Evolutionary conservation across 2,329 filamentous ascomycete genomes (phyloP), one percentile per base, ranked within the genome.

Genomic region (Xylariaceae sp.): DNA sequence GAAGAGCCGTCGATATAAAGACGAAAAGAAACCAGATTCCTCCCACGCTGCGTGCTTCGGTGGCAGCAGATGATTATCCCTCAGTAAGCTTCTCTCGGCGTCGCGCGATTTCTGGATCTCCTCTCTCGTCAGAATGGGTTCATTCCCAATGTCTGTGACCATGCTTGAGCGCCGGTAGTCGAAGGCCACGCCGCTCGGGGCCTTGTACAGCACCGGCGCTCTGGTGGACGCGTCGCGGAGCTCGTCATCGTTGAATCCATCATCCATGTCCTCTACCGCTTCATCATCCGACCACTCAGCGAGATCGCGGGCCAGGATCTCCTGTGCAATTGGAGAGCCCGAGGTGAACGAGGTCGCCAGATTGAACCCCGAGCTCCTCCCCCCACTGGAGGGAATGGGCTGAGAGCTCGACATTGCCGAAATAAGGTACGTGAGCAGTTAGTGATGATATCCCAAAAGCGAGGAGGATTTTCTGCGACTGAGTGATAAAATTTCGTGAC

Each of bases 181-280:
- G 48, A 80, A 87, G 22, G 85, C 83, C 35, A 93, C 83, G 60
- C 84, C 86, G 55, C 82, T 86, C 1, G 89, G 88, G 37, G 89
- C 79, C 44, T 86, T 81, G 68, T 93, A 95, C 56, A 74, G 75
- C 61, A 66, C 71, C 44, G 70, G 75, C n/a, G 67, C 67, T 16
- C 68, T 68, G 36, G 72, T 66, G 5, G 62, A 54, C 4, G 65
- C 66, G 2, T 57, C 55, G 22, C 55, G 58, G 14, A 63, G 63
- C 21, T 60, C 59, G 14, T 59, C 61, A 17, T 64, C 58, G 23
- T 61, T 56, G 29, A 61, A 63, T 11, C 59, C 60, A 20, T 41
- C 49, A n/a, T 60, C 58, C 19, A 41, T 49, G 16, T 60, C 57
- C 29, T 66, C 62, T 20, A 57, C 59, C 22, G 19, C 47, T 32